Evolutionary conservation across 352 stramenopile genomes (phyloP), one percentile per base, ranked within the genome.

Genomic region (Globisporangium heterothallicum): DNA sequence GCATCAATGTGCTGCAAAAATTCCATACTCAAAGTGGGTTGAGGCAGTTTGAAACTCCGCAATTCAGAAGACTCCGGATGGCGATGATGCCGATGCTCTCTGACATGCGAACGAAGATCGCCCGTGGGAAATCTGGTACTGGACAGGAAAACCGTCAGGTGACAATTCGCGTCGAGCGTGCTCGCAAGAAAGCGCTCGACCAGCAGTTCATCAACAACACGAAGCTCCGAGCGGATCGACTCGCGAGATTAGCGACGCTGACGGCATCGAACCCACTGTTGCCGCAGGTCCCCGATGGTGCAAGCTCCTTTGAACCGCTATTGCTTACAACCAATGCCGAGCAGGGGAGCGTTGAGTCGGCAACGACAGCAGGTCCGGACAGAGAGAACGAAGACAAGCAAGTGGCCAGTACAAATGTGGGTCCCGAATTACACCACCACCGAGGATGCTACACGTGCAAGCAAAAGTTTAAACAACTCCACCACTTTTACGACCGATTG

Each of bases 381-480:
- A 38, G 53, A 48, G 38, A 25, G 47, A 22, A 3, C 25, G 14
- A 43, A 45, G 14, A 0, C 32, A 47, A 42, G 16, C 16, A 21
- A 8, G 18, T 25, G 3, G 48, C 38, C 2, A 61, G 7, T 24
- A 19, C 21, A 5, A 35, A 24, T 5, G 14, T 14, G 4, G 38
- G 14, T 6, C 49, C 53, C 0, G 68, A 68, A 44, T 68, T 98
- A n/a, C 76, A 95, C 49, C 90, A 90, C 59, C 75, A 94, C 25
- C 78, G 91, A 9, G 95, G 86, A 7, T 98, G 95, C 71, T 98
- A 98, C 71, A 80, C 79, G 44, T 98, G 95, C 70, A 98, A 98
- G 63, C 61, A 78, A 16, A 86, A 94, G 30, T 98, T 96, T 68
- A 71, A 78, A 18, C 69, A 95, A 36, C 84, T 98, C 50, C 76